Base-by-base conservation (phyloP, 331 rosid genomes). In the Acacia concinna region DNA sequence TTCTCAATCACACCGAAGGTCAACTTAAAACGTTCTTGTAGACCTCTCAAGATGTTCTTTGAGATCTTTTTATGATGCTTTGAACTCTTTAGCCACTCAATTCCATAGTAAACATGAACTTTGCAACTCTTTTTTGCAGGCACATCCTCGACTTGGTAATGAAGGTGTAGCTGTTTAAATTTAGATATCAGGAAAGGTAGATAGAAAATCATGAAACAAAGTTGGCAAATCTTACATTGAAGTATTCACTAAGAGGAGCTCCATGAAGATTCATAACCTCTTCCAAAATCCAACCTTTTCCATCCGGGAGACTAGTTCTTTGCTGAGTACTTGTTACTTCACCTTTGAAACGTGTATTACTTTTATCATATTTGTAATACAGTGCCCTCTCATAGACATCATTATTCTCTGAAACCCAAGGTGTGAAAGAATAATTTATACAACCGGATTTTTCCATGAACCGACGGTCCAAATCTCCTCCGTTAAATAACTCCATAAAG, bases 191-290 rank as follows among this genome's bases (percentile, higher is more conserved):
- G 21, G 60, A 62, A 38, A 31, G 44, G 25, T 30, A 59, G 81
- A 46, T 8, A 31, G 49, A 68, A 78, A 68, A 32, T 27, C 8
- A 32, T 18, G 21, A 15, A 31, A 30, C 28, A 71, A 71, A 76
- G 46, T 63, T 63, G 85, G 71, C 67, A 68, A 82, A 68, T 54
- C 90, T 78, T 84, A 95, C 99, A 79, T 87, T 91, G 91, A 91
- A 93, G 85, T 62, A 89, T 79, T 96, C 98, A 56, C 92, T 94
- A 28, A 96, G 92, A 18, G 99, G 91, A 85, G 93, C 88, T 65
- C 95, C 97, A 74, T 93, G 97, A 86, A 93, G 93, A 52, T 86
- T 93, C 95, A 88, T 89, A 70, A 93, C 97, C 87, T 93, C 99
- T 83, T 93, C 91, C 80, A 96, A 79, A 35, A 87, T 84, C 94